Evolutionary conservation across 768 basidiomycete species (phyloP).

Genomic region (Neoboletus magnificus): DNA sequence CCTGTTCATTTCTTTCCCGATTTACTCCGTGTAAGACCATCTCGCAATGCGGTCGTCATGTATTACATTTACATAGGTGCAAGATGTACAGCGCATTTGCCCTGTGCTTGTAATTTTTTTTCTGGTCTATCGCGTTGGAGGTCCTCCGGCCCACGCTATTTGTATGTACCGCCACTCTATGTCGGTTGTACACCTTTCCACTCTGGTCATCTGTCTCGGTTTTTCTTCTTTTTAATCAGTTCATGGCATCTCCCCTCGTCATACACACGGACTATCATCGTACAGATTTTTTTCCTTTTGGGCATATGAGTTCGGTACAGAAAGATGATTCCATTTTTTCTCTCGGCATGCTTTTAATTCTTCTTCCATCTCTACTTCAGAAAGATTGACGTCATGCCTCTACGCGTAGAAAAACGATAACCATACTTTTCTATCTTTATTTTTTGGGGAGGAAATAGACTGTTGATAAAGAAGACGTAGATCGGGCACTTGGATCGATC

Average conservation of each 20-base stretch:
- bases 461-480: too few relatives aligned
- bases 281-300: neutral
- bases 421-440: too few relatives aligned
- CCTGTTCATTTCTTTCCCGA: neutral
- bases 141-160: neutral
- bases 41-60: neutral
- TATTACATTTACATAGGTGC: neutral
- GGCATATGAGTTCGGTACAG: neutral
- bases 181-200: neutral
- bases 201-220: neutral
- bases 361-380: neutral
- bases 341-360: neutral
- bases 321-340: neutral
- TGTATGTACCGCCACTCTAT: neutral
- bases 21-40: neutral
- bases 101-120: neutral
- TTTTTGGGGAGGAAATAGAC: too few relatives aligned
- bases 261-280: neutral
- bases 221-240: neutral
- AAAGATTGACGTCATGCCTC: neutral
- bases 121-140: neutral
- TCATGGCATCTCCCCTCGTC: neutral
- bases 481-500: too few relatives aligned
- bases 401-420: too few relatives aligned
- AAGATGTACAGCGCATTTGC: neutral